These are phyloP conservation scores for Venturia carpophila DNA, from an alignment of 2,329 filamentous ascomycete genomes.

Conservation along the genomic window DNA sequence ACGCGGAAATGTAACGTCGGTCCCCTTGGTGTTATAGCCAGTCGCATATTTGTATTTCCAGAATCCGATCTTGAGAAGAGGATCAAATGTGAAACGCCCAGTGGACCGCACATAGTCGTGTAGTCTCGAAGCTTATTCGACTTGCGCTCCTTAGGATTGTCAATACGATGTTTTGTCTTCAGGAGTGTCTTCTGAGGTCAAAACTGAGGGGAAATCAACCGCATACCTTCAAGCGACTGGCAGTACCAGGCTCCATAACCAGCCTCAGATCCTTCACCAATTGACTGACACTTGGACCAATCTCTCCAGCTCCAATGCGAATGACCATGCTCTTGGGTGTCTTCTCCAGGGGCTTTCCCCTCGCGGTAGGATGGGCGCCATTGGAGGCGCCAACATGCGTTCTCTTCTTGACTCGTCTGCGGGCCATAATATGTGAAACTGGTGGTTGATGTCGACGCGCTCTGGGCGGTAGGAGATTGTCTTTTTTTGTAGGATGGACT, in stretches of 20 bases:
- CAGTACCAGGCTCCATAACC: conserved; percentile 95
- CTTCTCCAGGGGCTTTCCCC: conserved; percentile 53
- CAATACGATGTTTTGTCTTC: conserved; percentile 24
- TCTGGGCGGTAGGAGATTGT: background rate
- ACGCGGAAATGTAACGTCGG: conserved; percentile 92
- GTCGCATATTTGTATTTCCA: conserved; percentile 85
- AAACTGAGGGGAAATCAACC: conserved; percentile 21
- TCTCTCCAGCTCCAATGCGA: conserved; percentile 86
- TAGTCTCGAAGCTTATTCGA: conserved; percentile 88
- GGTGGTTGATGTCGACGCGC: background rate
- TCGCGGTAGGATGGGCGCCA: conserved; percentile 37
- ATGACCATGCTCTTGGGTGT: conserved; percentile 97
- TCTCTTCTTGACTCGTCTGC: conserved; percentile 75
- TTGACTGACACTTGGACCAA: conserved; percentile 85
- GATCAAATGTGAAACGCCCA: conserved; percentile 86
- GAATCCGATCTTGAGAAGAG: conserved; percentile 84
- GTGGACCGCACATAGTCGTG: conserved; percentile 85
- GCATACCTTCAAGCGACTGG: conserved; percentile 62
- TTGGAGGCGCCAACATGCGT: conserved; percentile 67
- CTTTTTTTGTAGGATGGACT: background rate
- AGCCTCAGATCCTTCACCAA: conserved; percentile 81
- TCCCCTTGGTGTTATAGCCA: conserved; percentile 80
- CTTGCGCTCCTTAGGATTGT: conserved; percentile 55
- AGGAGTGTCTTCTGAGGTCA: conserved; percentile 24
- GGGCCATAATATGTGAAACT: conserved; percentile 54